A percentile compares a stretch with the other conserved stretches of the same genome.
Evolutionary conservation across 768 basidiomycete species (phyloP).

Genomic region (Russula vinacea): DNA sequence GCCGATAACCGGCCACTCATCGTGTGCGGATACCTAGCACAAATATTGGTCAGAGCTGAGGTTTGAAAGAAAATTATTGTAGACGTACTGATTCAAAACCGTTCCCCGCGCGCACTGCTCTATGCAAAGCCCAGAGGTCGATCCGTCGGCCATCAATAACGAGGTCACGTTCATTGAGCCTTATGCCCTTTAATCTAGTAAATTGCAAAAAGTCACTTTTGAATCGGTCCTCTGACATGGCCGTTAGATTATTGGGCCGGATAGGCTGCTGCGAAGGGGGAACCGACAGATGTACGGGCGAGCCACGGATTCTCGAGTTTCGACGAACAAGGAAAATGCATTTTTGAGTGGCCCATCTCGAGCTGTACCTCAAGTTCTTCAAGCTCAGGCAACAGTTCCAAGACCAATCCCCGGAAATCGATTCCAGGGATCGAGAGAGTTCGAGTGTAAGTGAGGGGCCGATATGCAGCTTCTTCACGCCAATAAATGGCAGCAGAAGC

Average conservation of each 20-base stretch:
- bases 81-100: conserved; percentile 19
- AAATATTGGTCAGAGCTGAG: background rate
- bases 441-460: no score
- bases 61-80: background rate
- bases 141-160: conserved; percentile 6
- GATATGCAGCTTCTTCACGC: no score
- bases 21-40: conserved; percentile 12
- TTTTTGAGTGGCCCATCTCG: no score
- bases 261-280: conserved; percentile 1
- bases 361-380: no score
- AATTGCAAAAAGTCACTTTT: conserved; percentile 5
- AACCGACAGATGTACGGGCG: no score
- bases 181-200: background rate
- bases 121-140: conserved; percentile 17
- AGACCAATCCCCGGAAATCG: no score
- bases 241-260: conserved; percentile 1
- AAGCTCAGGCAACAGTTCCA: no score
- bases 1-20: conserved; percentile 21
- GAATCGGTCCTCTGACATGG: conserved; percentile 17
- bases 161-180: conserved; percentile 14
- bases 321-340: no score
- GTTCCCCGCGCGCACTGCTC: conserved; percentile 2
- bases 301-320: no score
- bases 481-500: no score
- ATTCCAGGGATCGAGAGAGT: no score